Base-by-base conservation (phyloP, 768 basidiomycete genomes). In the Flagelloscypha sp. region DNA sequence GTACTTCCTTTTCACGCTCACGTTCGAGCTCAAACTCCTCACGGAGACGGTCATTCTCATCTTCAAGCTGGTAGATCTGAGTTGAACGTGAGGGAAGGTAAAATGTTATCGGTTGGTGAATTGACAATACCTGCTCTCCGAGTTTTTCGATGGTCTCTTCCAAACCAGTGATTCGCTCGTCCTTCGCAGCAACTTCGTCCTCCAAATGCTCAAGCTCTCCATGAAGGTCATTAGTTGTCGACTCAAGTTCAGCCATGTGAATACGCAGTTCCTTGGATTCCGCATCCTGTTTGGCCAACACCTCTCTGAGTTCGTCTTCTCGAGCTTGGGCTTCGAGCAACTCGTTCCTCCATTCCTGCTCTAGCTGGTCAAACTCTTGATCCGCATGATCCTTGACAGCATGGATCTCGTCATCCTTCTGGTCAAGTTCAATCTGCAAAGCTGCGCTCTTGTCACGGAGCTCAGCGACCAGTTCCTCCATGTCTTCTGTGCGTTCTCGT, bases 341-440 rank as follows among this genome's bases (percentile, higher is more conserved):
- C 51, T 94, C 92, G 3, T 83, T 84, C 37, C 81, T 64, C 89
- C 89, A 94, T 47, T 87, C 85, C 27, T 79, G 74, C 48, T 88
- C 85, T 29, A 94, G 55, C 31, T 92, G 84, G 3, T 84, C 79
- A 29, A 92, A 75, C 53, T 89, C 86, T 40, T 70, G 63, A 37
- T 72, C 72, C 62, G 84, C 83, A 54, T 79, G 62, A 35, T 90
- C 87, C n/a, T n/a, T n/a, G n/a, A n/a, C n/a, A n/a, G n/a, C n/a
- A n/a, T n/a, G n/a, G 15, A 90, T 56, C 20, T 94, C 92, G 42
- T 92, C 84, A 48, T 93, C 85, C 56, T 76, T 84, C 55, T 86
- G 79, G 55, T 87, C 82, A 18, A 89, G 59, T 56, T 88, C 86
- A 43, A 90, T 88, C 53, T 78, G 69, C 2, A 76, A 72, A 1